Evolutionary conservation across 2,329 filamentous ascomycete species (phyloP).

Genomic region (Cadophora sp.): DNA sequence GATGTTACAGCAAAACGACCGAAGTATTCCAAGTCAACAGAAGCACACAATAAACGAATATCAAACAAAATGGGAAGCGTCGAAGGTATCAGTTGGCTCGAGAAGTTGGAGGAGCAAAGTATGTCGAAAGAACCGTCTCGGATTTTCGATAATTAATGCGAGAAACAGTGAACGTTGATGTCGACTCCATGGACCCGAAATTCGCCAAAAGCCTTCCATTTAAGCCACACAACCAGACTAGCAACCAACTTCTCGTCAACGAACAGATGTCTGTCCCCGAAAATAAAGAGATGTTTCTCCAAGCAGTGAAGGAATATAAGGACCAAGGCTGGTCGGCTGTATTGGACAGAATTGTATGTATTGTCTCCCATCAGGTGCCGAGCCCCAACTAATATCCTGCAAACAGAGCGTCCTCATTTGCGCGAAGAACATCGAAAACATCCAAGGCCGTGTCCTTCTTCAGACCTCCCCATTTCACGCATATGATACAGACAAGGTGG

Average conservation of each 20-base stretch:
- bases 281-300: conserved; percentile 51
- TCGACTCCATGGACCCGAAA: conserved; percentile 59
- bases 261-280: conserved; percentile 52
- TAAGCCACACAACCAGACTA: conserved; percentile 55
- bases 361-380: not conserved
- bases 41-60: not conserved
- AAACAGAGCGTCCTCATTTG: conserved; percentile 55
- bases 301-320: conserved; percentile 52
- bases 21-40: not conserved
- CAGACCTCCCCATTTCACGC: conserved; percentile 24
- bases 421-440: conserved; percentile 44
- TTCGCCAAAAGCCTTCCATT: conserved; percentile 54
- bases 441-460: conserved; percentile 40
- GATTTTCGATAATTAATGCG: not conserved
- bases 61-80: conserved; percentile 20
- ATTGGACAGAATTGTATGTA: conserved; percentile 52
- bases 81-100: conserved; percentile 19
- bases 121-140: not conserved
- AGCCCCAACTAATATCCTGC: not conserved
- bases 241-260: conserved; percentile 57
- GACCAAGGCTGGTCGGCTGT: conserved; percentile 54
- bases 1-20: not conserved
- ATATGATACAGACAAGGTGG: conserved; percentile 25
- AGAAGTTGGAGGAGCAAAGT: conserved; percentile 25
- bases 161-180: conserved; percentile 54